Base-by-base conservation (phyloP, 2,329 filamentous ascomycete genomes). In the Colletotrichum graminicola region DNA sequence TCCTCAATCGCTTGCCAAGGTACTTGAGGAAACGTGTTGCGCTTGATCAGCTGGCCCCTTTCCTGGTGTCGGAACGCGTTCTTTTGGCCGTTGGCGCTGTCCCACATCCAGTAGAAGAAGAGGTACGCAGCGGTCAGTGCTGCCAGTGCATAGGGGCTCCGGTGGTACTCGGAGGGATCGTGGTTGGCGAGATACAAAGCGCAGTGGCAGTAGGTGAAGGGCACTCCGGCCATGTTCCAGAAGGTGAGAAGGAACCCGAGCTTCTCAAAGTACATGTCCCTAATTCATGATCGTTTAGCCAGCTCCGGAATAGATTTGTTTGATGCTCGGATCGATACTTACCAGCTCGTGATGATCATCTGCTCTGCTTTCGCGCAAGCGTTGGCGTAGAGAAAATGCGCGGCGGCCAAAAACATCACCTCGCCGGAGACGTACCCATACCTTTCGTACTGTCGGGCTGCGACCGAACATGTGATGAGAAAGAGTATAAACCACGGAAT, bases 231-330 rank as follows among this genome's bases (percentile, higher is more conserved):
- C 81, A 95, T 83, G 82, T 95, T 95, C 93, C 93, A 95, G 87
- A 95, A 95, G 79, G 94, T 94, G 73, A 95, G 88, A 92, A 95
- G 94, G 85, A 95, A 95, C 68, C 93, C 93, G 88, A 92, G 93
- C 84, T 95, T 95, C 84, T 95, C 93, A 77, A 93, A 94, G 84
- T 94, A 95, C 90, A 96, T 95, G 79, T 96, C 93, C 36, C 36
- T 36, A 12, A 2, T 7, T 10, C 1, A 36, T 36, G 10, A 12
- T n/a, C n/a, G n/a, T n/a, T 36, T 36, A 36, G 36, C 10, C 36
- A 5, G 32, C 32, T 34, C 32, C n/a, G n/a, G n/a, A n/a, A n/a
- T n/a, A n/a, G n/a, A n/a, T n/a, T 36, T 10, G 36, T 10, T 36
- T 8, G 8, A 12, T 12, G 11, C 11, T 36, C 12, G n/a, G n/a